Conservation (phyloP, 805 yeast species). For the Candida berthetii region DNA sequence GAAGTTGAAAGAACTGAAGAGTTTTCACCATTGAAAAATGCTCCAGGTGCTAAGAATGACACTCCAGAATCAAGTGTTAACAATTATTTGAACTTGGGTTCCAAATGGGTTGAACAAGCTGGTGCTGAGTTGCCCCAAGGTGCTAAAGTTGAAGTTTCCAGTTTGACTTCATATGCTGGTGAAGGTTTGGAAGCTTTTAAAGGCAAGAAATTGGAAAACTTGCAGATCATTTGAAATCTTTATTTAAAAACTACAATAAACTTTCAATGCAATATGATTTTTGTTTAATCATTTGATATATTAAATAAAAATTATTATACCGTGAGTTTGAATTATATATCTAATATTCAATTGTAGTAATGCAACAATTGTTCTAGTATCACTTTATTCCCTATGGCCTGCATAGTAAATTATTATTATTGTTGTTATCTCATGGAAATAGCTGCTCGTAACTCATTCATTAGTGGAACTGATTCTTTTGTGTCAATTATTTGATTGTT, state of each 20-base stretch:
- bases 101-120: constrained; percentile 62
- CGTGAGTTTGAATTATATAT: too few species aligned
- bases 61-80: constrained; percentile 76
- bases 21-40: constrained; percentile 92
- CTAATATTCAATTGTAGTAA: too few species aligned
- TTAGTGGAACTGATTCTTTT: constrained; percentile 6
- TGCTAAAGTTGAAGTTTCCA: constrained; percentile 68
- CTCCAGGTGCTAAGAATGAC: constrained; percentile 74
- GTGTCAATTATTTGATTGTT: constrained; percentile 8
- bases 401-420: constrained; percentile 8
- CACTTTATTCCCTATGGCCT: constrained; percentile 3
- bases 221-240: constrained; percentile 27
- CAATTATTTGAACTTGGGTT: constrained; percentile 60
- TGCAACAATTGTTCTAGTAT: too few species aligned
- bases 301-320: too few species aligned
- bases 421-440: constrained; percentile 3
- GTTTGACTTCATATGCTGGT: constrained; percentile 67
- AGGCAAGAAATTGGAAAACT: constrained; percentile 34
- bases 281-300: too few species aligned
- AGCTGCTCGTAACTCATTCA: constrained; percentile 12
- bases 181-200: constrained; percentile 57
- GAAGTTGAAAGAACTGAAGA: constrained; percentile 85
- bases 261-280: too few species aligned
- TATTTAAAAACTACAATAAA: too few species aligned
- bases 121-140: constrained; percentile 57